phyloP scores from a whole-genome alignment of 2,329 filamentous ascomycete genomes.

The Stachybotrys chartarum region DNA sequence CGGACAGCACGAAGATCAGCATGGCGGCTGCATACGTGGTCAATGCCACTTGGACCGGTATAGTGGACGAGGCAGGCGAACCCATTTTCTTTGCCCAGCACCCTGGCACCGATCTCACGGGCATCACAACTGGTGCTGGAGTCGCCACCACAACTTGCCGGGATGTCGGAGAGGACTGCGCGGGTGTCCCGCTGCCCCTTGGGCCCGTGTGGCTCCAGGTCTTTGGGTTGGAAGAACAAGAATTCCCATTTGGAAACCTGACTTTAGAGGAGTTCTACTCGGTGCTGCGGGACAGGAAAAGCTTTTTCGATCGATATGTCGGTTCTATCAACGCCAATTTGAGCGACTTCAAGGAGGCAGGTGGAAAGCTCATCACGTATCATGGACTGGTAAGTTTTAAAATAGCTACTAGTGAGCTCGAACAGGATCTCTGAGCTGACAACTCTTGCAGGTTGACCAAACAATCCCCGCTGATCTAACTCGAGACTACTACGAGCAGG shows the following conservation, averaged over 20 bases:
- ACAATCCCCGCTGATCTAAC: not conserved
- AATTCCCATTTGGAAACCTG: not conserved
- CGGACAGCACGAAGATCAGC: not conserved
- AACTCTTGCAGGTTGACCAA: not conserved
- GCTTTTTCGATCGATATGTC: not conserved
- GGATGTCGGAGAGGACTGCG: not conserved
- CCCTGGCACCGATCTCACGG: not conserved
- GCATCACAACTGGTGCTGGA: not conserved
- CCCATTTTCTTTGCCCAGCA: not conserved
- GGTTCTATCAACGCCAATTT: not conserved
- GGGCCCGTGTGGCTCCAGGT: not conserved
- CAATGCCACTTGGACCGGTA: not conserved
- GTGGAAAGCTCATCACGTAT: conserved; percentile 1
- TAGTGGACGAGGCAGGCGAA: not conserved
- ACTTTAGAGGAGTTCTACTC: not conserved
- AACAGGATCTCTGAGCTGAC: not conserved
- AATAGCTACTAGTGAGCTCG: not conserved
- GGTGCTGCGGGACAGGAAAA: not conserved
- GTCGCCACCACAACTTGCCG: not conserved
- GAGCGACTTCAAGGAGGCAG: not conserved
- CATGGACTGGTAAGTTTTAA: not conserved
- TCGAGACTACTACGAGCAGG: conserved; percentile 1
- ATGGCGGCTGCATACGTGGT: not conserved
- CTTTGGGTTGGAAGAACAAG: not conserved
- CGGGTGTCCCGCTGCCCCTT: not conserved